Percentiles rank a stretch among this genome's conserved stretches.
Evolutionary conservation across 345 rosid species (phyloP).

Genomic region (Murraya koenigii): DNA sequence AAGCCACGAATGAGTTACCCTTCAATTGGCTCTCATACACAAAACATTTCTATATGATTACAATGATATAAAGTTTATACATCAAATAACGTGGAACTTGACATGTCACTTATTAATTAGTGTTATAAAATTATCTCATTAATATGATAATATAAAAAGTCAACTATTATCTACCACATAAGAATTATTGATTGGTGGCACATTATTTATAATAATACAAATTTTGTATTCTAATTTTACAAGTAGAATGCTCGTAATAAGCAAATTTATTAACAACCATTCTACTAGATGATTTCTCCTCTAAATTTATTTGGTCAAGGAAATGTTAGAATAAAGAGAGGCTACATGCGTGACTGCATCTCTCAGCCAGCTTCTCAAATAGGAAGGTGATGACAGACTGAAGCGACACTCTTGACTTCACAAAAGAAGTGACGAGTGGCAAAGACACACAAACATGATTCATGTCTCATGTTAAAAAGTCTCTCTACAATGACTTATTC

Average conservation of each 20-base stretch:
- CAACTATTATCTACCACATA: too few species aligned
- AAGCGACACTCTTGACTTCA: background rate
- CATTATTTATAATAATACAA: too few species aligned
- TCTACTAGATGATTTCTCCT: background rate
- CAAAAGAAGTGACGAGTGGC: background rate
- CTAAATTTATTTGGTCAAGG: background rate
- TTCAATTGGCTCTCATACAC: background rate
- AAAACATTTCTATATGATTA: too few species aligned
- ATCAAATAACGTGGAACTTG: too few species aligned
- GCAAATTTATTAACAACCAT: background rate
- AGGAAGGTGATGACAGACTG: background rate
- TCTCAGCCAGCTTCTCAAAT: background rate
- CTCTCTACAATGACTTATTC: background rate
- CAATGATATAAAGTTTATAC: too few species aligned
- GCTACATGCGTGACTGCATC: background rate
- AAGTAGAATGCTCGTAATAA: too few species aligned
- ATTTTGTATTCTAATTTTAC: too few species aligned
- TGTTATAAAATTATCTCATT: too few species aligned
- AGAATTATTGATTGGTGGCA: too few species aligned
- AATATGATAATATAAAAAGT: too few species aligned
- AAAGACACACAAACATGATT: background rate
- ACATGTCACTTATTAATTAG: rapidly evolving
- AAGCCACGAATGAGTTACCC: background rate
- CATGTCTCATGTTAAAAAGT: conserved; percentile 15
- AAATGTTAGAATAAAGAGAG: background rate